Percentiles rank a stretch among this genome's conserved stretches.
Conservation (phyloP, 495 filamentous ascomycete species). For the Talaromyces stipitatus region DNA sequence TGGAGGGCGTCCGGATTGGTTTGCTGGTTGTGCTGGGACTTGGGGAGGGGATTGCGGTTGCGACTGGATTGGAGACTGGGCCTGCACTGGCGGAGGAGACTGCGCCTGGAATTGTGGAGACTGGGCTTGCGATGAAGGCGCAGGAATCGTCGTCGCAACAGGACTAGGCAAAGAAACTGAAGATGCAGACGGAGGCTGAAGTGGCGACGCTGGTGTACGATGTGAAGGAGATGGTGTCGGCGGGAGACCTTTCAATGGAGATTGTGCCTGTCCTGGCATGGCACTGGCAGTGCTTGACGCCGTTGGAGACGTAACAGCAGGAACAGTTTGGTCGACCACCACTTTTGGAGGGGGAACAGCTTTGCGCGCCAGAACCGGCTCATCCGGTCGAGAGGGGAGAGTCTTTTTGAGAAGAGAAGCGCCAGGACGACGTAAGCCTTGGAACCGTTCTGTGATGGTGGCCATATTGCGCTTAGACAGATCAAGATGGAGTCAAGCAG, state of each 20-base stretch:
- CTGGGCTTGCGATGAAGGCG: not conserved
- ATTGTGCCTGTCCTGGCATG: not conserved
- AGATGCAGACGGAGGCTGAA: conserved; percentile 4
- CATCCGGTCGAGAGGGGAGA: not conserved
- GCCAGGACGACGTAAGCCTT: conserved; percentile 6
- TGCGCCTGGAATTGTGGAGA: conserved; percentile 6
- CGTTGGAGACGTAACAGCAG: not conserved
- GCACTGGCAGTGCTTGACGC: not conserved
- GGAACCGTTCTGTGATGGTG: conserved; percentile 3
- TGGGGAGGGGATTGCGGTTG: conserved; percentile 2
- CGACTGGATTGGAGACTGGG: not conserved
- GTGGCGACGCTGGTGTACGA: not conserved
- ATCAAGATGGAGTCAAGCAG: not conserved
- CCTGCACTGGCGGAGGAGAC: conserved; percentile 2
- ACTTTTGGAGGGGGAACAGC: conserved; percentile 1
- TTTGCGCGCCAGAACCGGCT: conserved; percentile 1
- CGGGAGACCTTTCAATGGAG: conserved; percentile 28
- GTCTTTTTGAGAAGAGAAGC: conserved; percentile 4
- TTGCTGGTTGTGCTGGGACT: conserved; percentile 6
- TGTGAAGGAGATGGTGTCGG: conserved; percentile 16
- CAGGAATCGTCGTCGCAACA: not conserved
- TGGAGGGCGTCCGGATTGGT: not conserved
- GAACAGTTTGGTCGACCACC: not conserved
- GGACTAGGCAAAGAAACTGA: conserved; percentile 5
- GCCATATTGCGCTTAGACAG: not conserved